phyloP scores from a whole-genome alignment of 106 monocot genomes.

The Allium sativum region DNA sequence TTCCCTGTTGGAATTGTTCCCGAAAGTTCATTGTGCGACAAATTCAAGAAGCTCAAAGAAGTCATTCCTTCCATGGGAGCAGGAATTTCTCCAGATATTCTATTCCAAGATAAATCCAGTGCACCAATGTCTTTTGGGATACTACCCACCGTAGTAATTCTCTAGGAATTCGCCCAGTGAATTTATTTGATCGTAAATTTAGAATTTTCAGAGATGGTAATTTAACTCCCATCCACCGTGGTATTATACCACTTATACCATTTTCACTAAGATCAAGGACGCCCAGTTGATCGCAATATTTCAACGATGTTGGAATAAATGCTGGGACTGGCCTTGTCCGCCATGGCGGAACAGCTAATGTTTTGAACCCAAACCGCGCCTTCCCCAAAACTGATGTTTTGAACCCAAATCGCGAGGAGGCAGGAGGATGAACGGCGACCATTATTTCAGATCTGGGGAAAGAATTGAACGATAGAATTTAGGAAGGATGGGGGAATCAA shows the following conservation, averaged over 20 bases:
- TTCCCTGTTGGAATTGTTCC: constrained; percentile 3
- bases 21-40: neutral
- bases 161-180: neutral
- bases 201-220: neutral
- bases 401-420: no score
- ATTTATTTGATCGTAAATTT: constrained; percentile 5
- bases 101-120: constrained; percentile 1
- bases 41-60: constrained; percentile 1
- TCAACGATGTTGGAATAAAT: constrained; percentile 6
- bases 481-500: no score
- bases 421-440: no score
- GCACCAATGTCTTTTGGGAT: constrained; percentile 1
- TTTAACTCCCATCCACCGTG: constrained; percentile 7
- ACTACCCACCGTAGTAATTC: neutral
- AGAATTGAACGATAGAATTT: no score
- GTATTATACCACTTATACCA: constrained; percentile 4
- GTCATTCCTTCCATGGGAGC: neutral
- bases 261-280: constrained; percentile 17
- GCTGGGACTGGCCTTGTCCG: no score
- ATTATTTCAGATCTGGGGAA: no score
- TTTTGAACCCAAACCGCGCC: no score
- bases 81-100: neutral
- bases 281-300: neutral
- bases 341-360: no score
- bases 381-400: no score